phyloP scores from a whole-genome alignment of 2,329 filamentous ascomycete genomes.

The Neurospora sp. region DNA sequence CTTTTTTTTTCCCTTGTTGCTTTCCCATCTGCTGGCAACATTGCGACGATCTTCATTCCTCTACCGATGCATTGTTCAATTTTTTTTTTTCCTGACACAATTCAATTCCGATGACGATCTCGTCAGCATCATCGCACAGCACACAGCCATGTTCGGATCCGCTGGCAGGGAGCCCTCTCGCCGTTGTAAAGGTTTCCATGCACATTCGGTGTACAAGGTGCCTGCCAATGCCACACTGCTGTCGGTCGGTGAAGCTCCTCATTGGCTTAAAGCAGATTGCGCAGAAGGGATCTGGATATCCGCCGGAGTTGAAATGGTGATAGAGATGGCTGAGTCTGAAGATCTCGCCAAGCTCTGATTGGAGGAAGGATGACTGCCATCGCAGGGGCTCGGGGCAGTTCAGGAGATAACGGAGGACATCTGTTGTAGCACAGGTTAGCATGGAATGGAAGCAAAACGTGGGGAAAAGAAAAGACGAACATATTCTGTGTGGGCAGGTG shows the following conservation, averaged over 20 bases:
- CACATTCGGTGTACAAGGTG: neutral
- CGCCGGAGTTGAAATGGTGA: neutral
- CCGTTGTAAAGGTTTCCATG: neutral
- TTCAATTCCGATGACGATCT: neutral
- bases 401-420: neutral
- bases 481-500: neutral
- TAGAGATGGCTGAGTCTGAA: neutral
- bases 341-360: neutral
- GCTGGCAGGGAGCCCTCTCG: neutral
- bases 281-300: neutral
- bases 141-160: neutral
- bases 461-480: neutral
- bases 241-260: neutral
- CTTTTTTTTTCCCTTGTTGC: neutral
- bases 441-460: too few relatives aligned
- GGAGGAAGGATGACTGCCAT: neutral
- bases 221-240: neutral
- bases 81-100: too few relatives aligned
- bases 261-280: neutral
- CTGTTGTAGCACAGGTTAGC: neutral
- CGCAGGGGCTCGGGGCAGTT: neutral
- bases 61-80: too few relatives aligned
- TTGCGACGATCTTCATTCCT: too few relatives aligned
- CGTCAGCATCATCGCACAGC: neutral
- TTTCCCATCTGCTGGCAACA: too few relatives aligned